Evolutionary conservation across 2,329 filamentous ascomycete genomes (phyloP), one percentile per base, ranked within the genome.

Genomic region (Botrytis deweyae): DNA sequence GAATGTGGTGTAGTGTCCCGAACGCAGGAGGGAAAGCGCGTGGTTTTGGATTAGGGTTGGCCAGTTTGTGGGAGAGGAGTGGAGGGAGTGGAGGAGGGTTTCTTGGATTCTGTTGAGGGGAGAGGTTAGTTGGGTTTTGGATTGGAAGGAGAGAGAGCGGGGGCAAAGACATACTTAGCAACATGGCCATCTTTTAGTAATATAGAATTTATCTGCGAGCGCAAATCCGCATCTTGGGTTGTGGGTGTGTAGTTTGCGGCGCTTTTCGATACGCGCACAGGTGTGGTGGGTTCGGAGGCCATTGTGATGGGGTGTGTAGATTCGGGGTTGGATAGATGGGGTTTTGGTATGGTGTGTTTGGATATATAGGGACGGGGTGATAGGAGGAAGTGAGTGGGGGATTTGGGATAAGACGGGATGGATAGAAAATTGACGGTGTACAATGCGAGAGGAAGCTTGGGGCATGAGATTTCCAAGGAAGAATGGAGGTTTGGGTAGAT

Each of bases 11-110:
- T 86, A 85, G 75, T 90, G 88, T 86, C 75, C 91, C 63, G 85
- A 87, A 75, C 89, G 89, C 38, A 91, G 86, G 76, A 91, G 87
- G 33, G 85, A 77, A 49, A 91, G 85, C 58, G 89, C 89, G 81
- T 90, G 89, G 72, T 83, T 82, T 78, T 91, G 88, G 76, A 91
- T 83, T 67, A 83, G 79, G 18, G 89, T 89, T 3, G 89, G 89
- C 89, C 89, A 91, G 84, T 91, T 89, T 76, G 86, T 83, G 7
- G 84, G 81, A 82, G 90, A 84, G 67, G 89, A 83, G 81, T 91
- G 84, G 70, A 91, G 87, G 75, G 87, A 82, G 82, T 91, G 89
- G 61, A 91, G 87, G 79, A 91, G 86, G 62, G 86, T 83, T 73
- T 91, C 89, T 84, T 91, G 89, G 78, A 91, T 91, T 77, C 89